These are phyloP conservation scores for Prinsepia uniflora DNA, from an alignment of 306 rosid genomes.

Conservation along the genomic window DNA sequence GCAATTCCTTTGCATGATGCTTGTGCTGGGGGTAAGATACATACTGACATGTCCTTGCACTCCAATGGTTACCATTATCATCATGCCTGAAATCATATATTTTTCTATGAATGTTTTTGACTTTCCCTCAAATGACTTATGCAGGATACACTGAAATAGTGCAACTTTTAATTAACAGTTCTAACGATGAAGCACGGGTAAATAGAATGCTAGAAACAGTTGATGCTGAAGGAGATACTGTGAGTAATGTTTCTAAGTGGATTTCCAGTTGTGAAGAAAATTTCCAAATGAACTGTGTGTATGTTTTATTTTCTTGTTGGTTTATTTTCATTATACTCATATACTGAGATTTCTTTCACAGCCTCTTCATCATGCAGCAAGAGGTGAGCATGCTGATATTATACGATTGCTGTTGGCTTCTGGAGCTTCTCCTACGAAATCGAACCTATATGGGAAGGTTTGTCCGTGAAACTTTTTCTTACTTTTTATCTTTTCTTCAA, in stretches of 20 bases:
- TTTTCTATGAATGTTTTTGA: not conserved
- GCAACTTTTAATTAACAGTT: constrained; percentile 58
- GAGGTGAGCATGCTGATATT: constrained; percentile 78
- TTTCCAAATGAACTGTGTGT: not conserved
- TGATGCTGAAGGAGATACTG: constrained; percentile 92
- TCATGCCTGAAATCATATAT: too few relatives aligned
- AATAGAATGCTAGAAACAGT: constrained; percentile 78
- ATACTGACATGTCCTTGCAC: not conserved
- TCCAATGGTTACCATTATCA: too few relatives aligned
- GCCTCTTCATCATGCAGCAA: constrained; percentile 97
- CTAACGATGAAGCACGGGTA: constrained; percentile 39
- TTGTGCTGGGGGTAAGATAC: constrained; percentile 79
- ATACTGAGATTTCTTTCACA: constrained; percentile 31
- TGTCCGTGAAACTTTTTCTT: constrained; percentile 12
- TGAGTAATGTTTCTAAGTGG: constrained; percentile 37
- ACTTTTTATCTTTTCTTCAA: not conserved
- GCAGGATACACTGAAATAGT: constrained; percentile 73
- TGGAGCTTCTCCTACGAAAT: constrained; percentile 59
- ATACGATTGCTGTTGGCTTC: constrained; percentile 53
- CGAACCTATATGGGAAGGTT: constrained; percentile 75
- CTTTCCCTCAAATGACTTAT: not conserved
- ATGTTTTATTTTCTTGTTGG: not conserved
- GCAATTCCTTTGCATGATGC: constrained; percentile 93
- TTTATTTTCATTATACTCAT: constrained; percentile 1
- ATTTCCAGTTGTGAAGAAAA: not conserved